Conservation (phyloP, 106 monocot genomes). For the Agapanthus africanus region DNA sequence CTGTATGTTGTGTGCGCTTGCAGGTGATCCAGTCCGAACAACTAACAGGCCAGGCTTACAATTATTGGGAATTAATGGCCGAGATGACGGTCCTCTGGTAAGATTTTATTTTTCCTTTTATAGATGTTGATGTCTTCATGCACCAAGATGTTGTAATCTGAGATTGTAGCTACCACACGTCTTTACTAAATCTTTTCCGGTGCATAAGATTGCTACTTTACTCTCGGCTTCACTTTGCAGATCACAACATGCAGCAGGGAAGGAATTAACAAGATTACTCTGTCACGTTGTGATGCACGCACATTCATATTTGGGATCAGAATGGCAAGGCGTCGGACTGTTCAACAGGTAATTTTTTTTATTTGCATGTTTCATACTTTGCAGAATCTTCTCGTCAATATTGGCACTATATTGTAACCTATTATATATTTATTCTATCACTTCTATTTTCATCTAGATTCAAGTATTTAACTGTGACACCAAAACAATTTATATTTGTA, state of each 20-base stretch:
- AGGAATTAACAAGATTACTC: conserved; percentile 50
- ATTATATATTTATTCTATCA: no score
- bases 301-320: conserved; percentile 46
- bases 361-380: no score
- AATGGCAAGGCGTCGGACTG: conserved; percentile 40
- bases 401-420: no score
- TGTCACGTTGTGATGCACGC: conserved; percentile 39
- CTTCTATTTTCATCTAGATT: no score
- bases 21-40: conserved; percentile 38
- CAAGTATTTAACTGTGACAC: no score
- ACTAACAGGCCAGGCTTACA: conserved; percentile 47
- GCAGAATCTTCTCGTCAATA: no score
- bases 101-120: background rate
- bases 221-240: conserved; percentile 17
- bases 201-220: no score
- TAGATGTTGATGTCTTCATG: no score
- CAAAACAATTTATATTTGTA: no score
- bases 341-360: conserved; percentile 79
- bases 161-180: no score
- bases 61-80: conserved; percentile 45
- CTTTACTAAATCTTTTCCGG: no score
- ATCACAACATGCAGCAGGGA: conserved; percentile 49
- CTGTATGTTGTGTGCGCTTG: background rate
- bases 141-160: no score
- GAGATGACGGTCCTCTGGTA: conserved; percentile 55